Evolutionary conservation across 1,284 basidiomycete species (phyloP), one percentile per base, ranked within the genome.

Genomic region (Stygiomarasmius scandens): DNA sequence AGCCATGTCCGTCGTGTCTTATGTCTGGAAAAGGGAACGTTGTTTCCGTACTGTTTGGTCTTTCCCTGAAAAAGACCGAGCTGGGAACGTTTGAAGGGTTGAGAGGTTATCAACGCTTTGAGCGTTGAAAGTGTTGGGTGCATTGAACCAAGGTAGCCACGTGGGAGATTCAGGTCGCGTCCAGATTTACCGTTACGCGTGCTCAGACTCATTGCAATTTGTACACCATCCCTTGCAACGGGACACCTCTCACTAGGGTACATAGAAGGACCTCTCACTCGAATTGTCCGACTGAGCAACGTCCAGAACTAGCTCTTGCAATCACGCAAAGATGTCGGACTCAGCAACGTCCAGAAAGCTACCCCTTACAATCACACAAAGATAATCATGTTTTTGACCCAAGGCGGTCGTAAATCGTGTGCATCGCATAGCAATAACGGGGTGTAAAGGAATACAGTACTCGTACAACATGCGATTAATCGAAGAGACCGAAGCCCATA

Each of bases 401-500:
- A 41, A 4, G 29, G 12, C 6, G 29, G 12, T 32, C n/a, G 16
- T 16, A 41, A 41, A 16, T 41, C 38, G 38, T 41, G n/a, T 41
- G n/a, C 38, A 41, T 41, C 38, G 38, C 38, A 41, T 41, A 9
- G 38, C 16, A 41, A 41, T 19, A 41, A 16, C 38, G 11, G n/a
- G 38, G 16, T 19, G n/a, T 41, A 41, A 41, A 41, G 38, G 6
- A 4, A 19, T 41, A 41, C 38, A 41, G 38, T 32, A 49, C 32
- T 32, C n/a, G 22, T 49, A 49, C 48, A 49, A 32, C 32, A 22
- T 49, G 48, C 48, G 32, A 29, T 24, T 89, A 95, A 81, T 96
- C 93, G 84, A 96, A 96, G 63, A 96, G 85, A 82, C 93, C 93
- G 78, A 96, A 96, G 81, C 93, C 90, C 90, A 93, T 92, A 73